Evolutionary conservation across 768 basidiomycete genomes (phyloP).

Genomic region (Agrocybe praecox): DNA sequence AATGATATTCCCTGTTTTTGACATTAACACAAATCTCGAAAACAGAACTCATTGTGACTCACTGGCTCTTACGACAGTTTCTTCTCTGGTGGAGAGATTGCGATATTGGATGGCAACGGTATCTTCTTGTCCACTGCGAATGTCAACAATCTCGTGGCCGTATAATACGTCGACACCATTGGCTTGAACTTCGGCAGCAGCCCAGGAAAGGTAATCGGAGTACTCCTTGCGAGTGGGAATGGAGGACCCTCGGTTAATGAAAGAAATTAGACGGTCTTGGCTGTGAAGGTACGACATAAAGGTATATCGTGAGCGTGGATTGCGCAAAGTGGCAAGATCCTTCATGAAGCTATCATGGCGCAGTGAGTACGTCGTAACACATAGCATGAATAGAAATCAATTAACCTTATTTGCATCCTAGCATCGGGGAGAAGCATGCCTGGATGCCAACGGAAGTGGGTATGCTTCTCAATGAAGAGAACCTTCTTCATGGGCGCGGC

Average conservation of each 20-base stretch:
- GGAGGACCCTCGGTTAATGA: conserved; percentile 55
- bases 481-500: conserved; percentile 25
- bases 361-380: background rate
- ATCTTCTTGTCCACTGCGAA: conserved; percentile 32
- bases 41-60: conserved; percentile 15
- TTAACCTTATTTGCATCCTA: conserved; percentile 55
- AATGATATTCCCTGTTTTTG: conserved; percentile 42
- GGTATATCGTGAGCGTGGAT: conserved; percentile 51
- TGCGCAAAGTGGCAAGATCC: conserved; percentile 55
- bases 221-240: conserved; percentile 56
- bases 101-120: conserved; percentile 41
- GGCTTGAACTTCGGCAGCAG: conserved; percentile 43
- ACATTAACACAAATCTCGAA: background rate
- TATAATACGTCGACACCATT: conserved; percentile 45
- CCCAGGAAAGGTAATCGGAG: conserved; percentile 57
- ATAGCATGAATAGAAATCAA: background rate
- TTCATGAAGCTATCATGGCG: conserved; percentile 45
- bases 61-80: conserved; percentile 38
- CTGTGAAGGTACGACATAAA: conserved; percentile 56
- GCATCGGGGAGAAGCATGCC: conserved; percentile 56
- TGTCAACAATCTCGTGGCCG: conserved; percentile 47
- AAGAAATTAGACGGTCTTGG: conserved; percentile 48
- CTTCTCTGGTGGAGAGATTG: conserved; percentile 35
- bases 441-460: conserved; percentile 54
- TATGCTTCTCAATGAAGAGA: conserved; percentile 52